These are phyloP conservation scores for Aegilops speltoides DNA, from an alignment of 176 grass and related monocot genomes.

Conservation along the genomic window DNA sequence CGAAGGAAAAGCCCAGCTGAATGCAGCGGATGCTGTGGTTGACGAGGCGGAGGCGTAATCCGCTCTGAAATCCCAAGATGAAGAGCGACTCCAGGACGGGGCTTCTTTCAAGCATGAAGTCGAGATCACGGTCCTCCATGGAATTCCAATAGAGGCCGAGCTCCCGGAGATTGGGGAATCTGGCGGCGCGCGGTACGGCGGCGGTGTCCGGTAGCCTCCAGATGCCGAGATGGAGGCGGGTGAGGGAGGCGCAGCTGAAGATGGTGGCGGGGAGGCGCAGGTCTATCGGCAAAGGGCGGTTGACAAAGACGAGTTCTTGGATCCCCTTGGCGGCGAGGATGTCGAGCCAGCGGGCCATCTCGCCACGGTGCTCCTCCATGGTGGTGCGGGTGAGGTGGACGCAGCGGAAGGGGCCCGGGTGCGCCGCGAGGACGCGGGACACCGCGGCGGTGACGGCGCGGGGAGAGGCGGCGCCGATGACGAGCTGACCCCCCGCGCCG, in stretches of 20 bases:
- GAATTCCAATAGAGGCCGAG: neutral
- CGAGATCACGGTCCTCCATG: slow-evolving; percentile 4
- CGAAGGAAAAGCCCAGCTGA: neutral
- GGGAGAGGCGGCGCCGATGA: neutral
- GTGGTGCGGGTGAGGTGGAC: neutral
- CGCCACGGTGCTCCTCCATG: neutral
- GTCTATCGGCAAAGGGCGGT: neutral
- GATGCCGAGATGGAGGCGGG: neutral
- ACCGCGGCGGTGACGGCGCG: neutral
- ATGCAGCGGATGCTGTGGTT: neutral
- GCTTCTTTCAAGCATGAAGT: slow-evolving; percentile 18
- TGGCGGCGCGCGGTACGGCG: neutral
- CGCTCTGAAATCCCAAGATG: neutral
- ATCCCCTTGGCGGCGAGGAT: neutral
- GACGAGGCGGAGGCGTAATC: neutral
- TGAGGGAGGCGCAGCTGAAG: neutral
- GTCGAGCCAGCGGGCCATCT: neutral
- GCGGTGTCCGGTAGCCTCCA: slow-evolving; percentile 7
- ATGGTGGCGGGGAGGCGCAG: neutral
- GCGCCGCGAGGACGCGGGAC: neutral
- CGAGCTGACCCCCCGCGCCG: neutral
- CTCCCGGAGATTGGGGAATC: neutral
- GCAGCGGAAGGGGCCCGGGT: neutral
- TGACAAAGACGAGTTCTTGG: neutral
- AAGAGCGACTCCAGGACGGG: neutral